Percentiles rank a stretch among this genome's conserved stretches.
Conservation (phyloP, 306 rosid species). For the Vigna angularis region DNA sequence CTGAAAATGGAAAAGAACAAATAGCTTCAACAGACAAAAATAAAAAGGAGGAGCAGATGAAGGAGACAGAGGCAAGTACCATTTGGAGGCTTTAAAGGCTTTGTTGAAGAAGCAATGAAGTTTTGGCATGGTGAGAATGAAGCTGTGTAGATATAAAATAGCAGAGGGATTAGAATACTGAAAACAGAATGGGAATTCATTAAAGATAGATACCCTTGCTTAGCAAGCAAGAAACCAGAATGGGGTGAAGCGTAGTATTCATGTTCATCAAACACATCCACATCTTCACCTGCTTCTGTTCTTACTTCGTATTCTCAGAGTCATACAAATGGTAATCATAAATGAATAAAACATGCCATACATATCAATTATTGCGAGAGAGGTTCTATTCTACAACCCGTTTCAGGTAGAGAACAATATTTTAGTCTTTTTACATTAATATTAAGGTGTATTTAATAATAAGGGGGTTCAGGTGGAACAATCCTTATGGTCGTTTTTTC, state of each 20-base stretch:
- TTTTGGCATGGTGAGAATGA: slow-evolving; percentile 65
- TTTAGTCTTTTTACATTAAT: no score
- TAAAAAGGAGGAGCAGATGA: not conserved
- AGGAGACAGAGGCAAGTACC: slow-evolving; percentile 52
- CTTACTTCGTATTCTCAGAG: no score
- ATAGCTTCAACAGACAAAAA: not conserved
- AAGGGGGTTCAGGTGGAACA: no score
- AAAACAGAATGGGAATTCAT: not conserved
- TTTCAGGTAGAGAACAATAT: no score
- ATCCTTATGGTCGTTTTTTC: no score
- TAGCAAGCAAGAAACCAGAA: not conserved
- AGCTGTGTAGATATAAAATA: not conserved
- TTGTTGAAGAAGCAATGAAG: slow-evolving; percentile 84
- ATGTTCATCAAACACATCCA: not conserved
- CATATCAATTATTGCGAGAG: no score
- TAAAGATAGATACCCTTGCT: not conserved
- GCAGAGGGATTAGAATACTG: slow-evolving; percentile 1
- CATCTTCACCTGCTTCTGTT: not conserved
- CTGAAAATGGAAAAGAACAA: slow-evolving; percentile 50
- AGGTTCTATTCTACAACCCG: no score
- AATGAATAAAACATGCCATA: no score
- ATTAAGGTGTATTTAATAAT: no score
- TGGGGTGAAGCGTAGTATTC: not conserved
- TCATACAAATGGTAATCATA: no score
- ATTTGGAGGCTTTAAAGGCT: slow-evolving; percentile 86